phyloP scores from a whole-genome alignment of 176 grass and related monocot genomes.

The Rhynchospora breviuscula region DNA sequence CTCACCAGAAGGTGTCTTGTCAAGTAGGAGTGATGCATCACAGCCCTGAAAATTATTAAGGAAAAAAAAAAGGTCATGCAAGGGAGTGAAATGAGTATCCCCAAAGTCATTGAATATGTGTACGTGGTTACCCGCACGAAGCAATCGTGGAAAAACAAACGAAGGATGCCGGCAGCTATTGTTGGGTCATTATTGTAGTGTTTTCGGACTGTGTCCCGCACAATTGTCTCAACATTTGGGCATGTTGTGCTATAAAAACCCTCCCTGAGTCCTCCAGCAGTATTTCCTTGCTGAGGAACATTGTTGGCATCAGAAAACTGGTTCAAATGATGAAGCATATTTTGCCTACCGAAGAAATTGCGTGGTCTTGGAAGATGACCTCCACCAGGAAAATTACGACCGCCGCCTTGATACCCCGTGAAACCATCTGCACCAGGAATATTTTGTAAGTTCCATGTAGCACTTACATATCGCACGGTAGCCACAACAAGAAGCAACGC shows the following conservation, averaged over 20 bases:
- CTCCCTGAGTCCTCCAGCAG: not conserved
- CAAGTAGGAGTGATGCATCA: conserved; percentile 69
- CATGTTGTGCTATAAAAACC: conserved; percentile 21
- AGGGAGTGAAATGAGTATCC: not conserved
- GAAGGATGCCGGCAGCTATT: conserved; percentile 25
- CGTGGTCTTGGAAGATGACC: too few relatives aligned
- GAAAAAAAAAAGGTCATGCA: not conserved
- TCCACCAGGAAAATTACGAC: not conserved
- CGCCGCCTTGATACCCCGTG: not conserved
- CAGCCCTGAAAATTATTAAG: conserved; percentile 38
- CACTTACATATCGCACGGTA: not conserved
- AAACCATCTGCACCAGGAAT: not conserved
- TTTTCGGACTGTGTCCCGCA: conserved; percentile 7
- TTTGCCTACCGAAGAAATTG: not conserved
- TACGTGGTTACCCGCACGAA: conserved; percentile 17
- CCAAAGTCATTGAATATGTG: not conserved
- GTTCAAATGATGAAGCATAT: not conserved
- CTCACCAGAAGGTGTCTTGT: conserved; percentile 38
- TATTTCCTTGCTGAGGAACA: not conserved
- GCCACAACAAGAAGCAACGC: not conserved
- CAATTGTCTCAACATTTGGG: conserved; percentile 20
- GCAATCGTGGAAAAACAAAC: conserved; percentile 34
- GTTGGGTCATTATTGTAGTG: conserved; percentile 3
- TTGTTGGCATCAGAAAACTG: not conserved
- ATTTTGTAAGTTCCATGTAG: not conserved